Evolutionary conservation across 2,329 filamentous ascomycete genomes (phyloP), one percentile per base, ranked within the genome.

Genomic region (Trichophyton benhamiae): DNA sequence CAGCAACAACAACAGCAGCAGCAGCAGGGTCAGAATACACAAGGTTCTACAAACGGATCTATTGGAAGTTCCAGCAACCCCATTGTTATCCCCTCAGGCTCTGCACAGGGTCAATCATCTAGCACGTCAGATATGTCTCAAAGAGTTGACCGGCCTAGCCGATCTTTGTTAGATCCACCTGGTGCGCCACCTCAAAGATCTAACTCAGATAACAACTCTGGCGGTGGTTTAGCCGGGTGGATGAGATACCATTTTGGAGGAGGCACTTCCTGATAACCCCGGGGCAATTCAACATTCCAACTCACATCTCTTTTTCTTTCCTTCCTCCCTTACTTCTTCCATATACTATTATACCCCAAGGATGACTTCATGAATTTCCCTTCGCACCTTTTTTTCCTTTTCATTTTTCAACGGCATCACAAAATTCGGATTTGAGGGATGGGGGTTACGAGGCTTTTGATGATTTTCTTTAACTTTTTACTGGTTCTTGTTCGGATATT

Each of bases 181-280:
- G 38, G 4, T 15, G 3, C 57, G 9, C n/a, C 13, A 25, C 25
- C 36, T 36, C 57, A 44, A n/a, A 44, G 20, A 25, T 2, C 25
- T 44, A 58, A 20, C 8, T 8, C 57, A 25, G 30, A 20, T 30
- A 44, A 20, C 15, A 25, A 44, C 36, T 25, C 15, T 20, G 59
- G 53, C 49, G 57, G 63, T 41, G 57, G 63, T 30, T 49, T 62
- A 36, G 6, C 58, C 3, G 60, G 62, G 27, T 64, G 64, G 62
- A 59, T 65, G 58, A 55, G 66, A 62, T 52, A 63, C 60, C 67
- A 64, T 63, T 62, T 61, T 57, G 60, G 57, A 27, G 63, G 64
- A 49, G 59, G 63, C n/a, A 49, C 49, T 27, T 33, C 11, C 20
- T 33, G 13, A 27, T 53, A 17, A 33, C 15, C 22, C 22, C 49